These are phyloP conservation scores for Nicotiana tabacum DNA, from an alignment of 257 asterid species.

Conservation along the genomic window DNA sequence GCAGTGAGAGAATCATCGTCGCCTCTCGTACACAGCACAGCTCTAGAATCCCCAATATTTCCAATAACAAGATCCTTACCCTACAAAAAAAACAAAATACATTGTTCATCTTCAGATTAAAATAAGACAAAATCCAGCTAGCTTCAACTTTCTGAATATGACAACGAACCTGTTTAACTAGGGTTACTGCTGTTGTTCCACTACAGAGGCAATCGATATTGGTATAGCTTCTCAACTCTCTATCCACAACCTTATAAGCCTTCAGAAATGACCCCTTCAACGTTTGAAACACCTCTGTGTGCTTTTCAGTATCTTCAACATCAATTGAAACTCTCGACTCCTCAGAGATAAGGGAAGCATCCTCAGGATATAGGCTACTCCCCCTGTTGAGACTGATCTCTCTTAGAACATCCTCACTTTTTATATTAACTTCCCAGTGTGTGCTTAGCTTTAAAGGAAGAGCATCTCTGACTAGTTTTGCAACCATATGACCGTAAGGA, in stretches of 20 bases:
- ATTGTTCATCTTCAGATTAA: not conserved
- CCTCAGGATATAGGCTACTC: slow-evolving; percentile 42
- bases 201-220: slow-evolving; percentile 24
- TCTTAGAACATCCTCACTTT: slow-evolving; percentile 45
- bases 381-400: slow-evolving; percentile 43
- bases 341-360: slow-evolving; percentile 43
- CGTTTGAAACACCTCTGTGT: slow-evolving; percentile 1
- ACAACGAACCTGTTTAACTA: slow-evolving; percentile 20
- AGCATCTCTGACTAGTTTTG: slow-evolving; percentile 65
- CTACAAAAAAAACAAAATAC: slow-evolving; percentile 24
- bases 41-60: slow-evolving; percentile 75
- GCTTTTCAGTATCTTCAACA: slow-evolving; percentile 30
- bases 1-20: slow-evolving; percentile 39
- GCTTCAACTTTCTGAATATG: not conserved
- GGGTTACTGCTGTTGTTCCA: slow-evolving; percentile 26
- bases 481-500: slow-evolving; percentile 78
- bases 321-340: slow-evolving; percentile 45
- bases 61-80: slow-evolving; percentile 68
- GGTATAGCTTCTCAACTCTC: slow-evolving; percentile 20
- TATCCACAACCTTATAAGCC: slow-evolving; percentile 67
- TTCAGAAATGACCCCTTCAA: slow-evolving; percentile 27
- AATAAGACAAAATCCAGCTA: not conserved
- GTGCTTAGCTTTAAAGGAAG: slow-evolving; percentile 64
- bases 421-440: slow-evolving; percentile 61
- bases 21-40: slow-evolving; percentile 58